Base-by-base conservation (phyloP, 768 basidiomycete species). In the Leccinum subgranulosum region DNA sequence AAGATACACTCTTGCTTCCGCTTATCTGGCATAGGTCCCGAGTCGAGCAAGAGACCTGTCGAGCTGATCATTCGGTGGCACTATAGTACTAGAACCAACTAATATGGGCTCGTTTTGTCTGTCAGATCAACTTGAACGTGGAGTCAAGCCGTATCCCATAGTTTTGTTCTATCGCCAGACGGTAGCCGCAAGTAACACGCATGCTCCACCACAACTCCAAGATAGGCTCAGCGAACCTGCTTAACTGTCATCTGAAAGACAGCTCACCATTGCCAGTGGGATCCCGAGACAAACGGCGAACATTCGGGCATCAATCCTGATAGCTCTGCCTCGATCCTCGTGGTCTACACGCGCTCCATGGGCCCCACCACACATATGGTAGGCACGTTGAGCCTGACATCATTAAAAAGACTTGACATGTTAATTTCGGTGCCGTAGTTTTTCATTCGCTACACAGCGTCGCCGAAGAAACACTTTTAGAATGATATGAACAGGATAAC, bases 371-470 rank as follows among this genome's bases (percentile, higher is more conserved):
- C 59, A 56, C 49, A 27, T 10, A 28, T 27, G 48, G 54, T 41
- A 54, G 50, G 49, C 58, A 58, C 55, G 55, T 65, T 48, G 47
- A 28, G 52, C 60, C 45, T 27, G 41, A 43, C 41, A 43, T 43
- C 41, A 43, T 41, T 41, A 41, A 25, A 45, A 52, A 45, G 8
- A 43, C 41, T 19, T 43, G 2, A 43, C 41, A 43, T 43, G 41
- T 17, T 47, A 43, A n/a, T 33, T 55, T 66, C 66, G 65, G 66
- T 48, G 0, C 60, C 66, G 64, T 51, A 57, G 64, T 43, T 53
- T 59, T 55, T 62, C 65, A 19, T 12, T 43, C 19, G 11, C 19
- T 51, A 21, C 5, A 21, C 6, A 45, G 29, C 33, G 43, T 56
- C 49, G 57, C 36, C 19, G 31, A 34, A 36, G 29, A 27, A 45